Evolutionary conservation across 495 filamentous ascomycete species (phyloP), one percentile per base, ranked within the genome.

Genomic region (Penicillium bovifimosum): DNA sequence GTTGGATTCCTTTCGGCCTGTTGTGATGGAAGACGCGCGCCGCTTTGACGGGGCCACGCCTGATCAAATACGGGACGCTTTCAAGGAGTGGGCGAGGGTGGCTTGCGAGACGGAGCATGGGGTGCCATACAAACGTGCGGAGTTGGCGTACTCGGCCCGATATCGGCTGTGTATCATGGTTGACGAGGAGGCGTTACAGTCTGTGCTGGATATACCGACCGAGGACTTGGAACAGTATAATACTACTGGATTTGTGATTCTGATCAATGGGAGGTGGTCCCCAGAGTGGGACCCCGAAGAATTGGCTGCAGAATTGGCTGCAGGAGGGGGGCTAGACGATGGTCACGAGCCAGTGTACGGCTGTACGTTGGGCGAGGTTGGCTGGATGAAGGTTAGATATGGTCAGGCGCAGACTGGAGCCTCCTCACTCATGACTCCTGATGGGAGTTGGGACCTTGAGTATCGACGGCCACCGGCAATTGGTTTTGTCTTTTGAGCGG

Each of bases 401-500:
- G 43, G 8, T 33, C 3, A 29, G 18, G 48, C 48, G 39, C 48
- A 51, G 29, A 51, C 13, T 51, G 39, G 11, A 51, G 48, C 38
- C 48, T 51, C 48, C 39, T 17, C 48, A 16, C 20, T 11, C 17
- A 51, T 51, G 48, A 18, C 20, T 29, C 5, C 35, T 42, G 48
- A 27, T 5, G 11, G 20, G 48, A 39, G 43, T 51, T 51, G 48
- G 48, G 18, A 29, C 48, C 2, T 51, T 24, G 48, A 51, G 48
- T 51, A 51, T 42, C 48, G 29, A 51, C 48, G 48, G 48, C 48
- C 48, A 43, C 48, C 48, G 39, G 48, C 48, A 11, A 42, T 51
- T 51, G 16, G 48, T 43, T 51, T 51, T 42, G 29, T 43, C 10
- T 51, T 17, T 51, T 51, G 48, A 51, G 17, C 8, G 28, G 48